A percentile compares a stretch with the other conserved stretches of the same genome.
These are phyloP conservation scores for Lodderomyces margitis DNA, from an alignment of 1,139 yeast species.

Conservation along the genomic window DNA sequence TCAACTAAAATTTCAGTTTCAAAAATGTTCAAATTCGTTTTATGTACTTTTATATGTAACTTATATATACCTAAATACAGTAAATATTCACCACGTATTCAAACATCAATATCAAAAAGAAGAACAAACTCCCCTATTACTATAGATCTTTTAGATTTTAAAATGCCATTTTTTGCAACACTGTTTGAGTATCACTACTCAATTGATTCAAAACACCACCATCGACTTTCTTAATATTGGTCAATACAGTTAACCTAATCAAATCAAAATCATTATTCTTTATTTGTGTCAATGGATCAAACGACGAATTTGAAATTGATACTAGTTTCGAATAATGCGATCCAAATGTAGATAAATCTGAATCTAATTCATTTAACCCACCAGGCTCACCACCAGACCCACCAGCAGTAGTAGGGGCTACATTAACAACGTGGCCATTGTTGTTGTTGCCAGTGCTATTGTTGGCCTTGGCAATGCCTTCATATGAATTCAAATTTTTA, in stretches of 20 bases:
- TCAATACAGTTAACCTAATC: constrained; percentile 29
- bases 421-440: constrained; percentile 8
- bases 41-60: too few relatives aligned
- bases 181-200: constrained; percentile 22
- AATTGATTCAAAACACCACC: constrained; percentile 33
- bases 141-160: constrained; percentile 7
- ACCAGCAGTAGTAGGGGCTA: too few relatives aligned
- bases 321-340: constrained; percentile 75
- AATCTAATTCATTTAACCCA: constrained; percentile 49
- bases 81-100: too few relatives aligned
- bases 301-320: constrained; percentile 56
- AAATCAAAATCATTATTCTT: constrained; percentile 34
- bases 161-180: constrained; percentile 17
- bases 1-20: too few relatives aligned
- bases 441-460: neutral
- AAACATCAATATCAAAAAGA: too few relatives aligned
- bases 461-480: constrained; percentile 25
- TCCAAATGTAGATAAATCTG: constrained; percentile 74
- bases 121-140: too few relatives aligned
- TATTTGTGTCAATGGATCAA: constrained; percentile 62
- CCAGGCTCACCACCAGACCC: constrained; percentile 17
- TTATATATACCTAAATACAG: too few relatives aligned
- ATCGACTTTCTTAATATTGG: constrained; percentile 31
- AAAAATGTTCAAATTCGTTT: too few relatives aligned
- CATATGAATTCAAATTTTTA: constrained; percentile 42